A percentile compares a stretch with the other conserved stretches of the same genome.
phyloP scores from a whole-genome alignment of 495 filamentous ascomycete species.

The Talaromyces borbonicus region DNA sequence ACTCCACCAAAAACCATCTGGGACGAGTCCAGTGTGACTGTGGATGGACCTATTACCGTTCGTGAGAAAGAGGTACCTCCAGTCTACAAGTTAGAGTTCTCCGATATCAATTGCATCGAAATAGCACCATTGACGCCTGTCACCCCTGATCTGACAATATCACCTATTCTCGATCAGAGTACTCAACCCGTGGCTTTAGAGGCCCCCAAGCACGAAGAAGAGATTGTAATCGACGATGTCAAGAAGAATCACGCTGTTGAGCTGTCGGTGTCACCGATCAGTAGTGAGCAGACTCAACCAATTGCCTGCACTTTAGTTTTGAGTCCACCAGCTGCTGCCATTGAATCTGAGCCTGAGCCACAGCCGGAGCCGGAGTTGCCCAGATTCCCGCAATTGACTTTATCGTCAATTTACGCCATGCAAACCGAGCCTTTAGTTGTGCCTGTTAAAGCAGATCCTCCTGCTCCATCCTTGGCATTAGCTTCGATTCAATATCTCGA shows the following conservation, averaged over 20 bases:
- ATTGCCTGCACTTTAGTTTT: slow-evolving; percentile 15
- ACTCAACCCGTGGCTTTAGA: slow-evolving; percentile 24
- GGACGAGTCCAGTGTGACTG: slow-evolving; percentile 20
- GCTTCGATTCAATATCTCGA: slow-evolving; percentile 32
- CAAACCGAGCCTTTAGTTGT: slow-evolving; percentile 39
- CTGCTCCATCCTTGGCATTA: slow-evolving; percentile 18
- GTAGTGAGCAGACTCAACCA: slow-evolving; percentile 15
- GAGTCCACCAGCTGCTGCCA: slow-evolving; percentile 12
- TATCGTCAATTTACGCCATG: slow-evolving; percentile 40
- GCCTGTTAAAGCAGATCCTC: slow-evolving; percentile 8
- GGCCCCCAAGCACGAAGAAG: slow-evolving; percentile 12
- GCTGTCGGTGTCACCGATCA: slow-evolving; percentile 4
- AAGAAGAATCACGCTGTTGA: not conserved
- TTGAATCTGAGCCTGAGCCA: slow-evolving; percentile 13
- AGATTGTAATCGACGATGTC: not conserved
- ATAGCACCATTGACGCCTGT: slow-evolving; percentile 25
- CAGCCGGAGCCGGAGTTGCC: not conserved
- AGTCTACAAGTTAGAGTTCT: slow-evolving; percentile 23
- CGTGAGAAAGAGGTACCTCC: slow-evolving; percentile 9
- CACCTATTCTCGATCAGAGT: slow-evolving; percentile 20
- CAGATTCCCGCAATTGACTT: slow-evolving; percentile 22
- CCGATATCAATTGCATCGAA: slow-evolving; percentile 27
- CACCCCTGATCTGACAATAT: slow-evolving; percentile 21
- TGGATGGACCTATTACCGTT: slow-evolving; percentile 10
- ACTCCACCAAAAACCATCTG: slow-evolving; percentile 32